These are phyloP conservation scores for Trichoderma citrinoviride DNA, from an alignment of 2,329 filamentous ascomycete genomes.

Conservation along the genomic window DNA sequence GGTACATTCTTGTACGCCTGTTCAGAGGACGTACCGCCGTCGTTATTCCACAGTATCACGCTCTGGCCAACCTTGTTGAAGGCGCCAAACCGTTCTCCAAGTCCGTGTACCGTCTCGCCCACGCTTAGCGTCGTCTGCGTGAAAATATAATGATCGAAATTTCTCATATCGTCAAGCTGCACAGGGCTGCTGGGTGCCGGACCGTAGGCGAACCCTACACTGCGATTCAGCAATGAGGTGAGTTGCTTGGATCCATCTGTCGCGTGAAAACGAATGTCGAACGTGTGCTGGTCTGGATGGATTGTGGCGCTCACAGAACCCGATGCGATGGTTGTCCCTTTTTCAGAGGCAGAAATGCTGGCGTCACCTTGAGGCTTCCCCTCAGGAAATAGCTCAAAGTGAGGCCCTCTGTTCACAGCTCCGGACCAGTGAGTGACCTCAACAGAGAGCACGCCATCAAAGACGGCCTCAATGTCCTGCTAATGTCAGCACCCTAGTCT, in stretches of 20 bases:
- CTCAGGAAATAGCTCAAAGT: slow-evolving; percentile 41
- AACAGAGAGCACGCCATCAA: slow-evolving; percentile 42
- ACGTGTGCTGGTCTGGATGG: slow-evolving; percentile 37
- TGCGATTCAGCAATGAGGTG: slow-evolving; percentile 40
- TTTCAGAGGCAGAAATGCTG: slow-evolving; percentile 32
- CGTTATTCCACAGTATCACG: slow-evolving; percentile 62
- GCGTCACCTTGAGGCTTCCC: slow-evolving; percentile 34
- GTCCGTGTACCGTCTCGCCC: slow-evolving; percentile 68
- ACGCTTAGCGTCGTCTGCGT: slow-evolving; percentile 54
- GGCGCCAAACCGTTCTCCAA: slow-evolving; percentile 73
- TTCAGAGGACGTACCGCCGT: slow-evolving; percentile 65
- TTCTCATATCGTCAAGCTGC: slow-evolving; percentile 37
- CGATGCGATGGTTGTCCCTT: slow-evolving; percentile 38
- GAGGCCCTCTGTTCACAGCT: slow-evolving; percentile 37
- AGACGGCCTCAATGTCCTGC: slow-evolving; percentile 35
- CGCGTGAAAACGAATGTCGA: slow-evolving; percentile 41
- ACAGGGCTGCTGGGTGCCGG: slow-evolving; percentile 36
- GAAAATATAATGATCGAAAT: slow-evolving; percentile 56
- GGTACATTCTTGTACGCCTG: slow-evolving; percentile 72
- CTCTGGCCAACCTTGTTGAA: slow-evolving; percentile 74
- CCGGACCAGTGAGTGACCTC: slow-evolving; percentile 42
- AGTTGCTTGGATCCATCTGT: slow-evolving; percentile 37
- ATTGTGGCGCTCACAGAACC: slow-evolving; percentile 39
- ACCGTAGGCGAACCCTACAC: slow-evolving; percentile 40
- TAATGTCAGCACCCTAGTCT: background rate